Base-by-base conservation (phyloP, 2,329 filamentous ascomycete species). In the Dothideomycetidae sp. region DNA sequence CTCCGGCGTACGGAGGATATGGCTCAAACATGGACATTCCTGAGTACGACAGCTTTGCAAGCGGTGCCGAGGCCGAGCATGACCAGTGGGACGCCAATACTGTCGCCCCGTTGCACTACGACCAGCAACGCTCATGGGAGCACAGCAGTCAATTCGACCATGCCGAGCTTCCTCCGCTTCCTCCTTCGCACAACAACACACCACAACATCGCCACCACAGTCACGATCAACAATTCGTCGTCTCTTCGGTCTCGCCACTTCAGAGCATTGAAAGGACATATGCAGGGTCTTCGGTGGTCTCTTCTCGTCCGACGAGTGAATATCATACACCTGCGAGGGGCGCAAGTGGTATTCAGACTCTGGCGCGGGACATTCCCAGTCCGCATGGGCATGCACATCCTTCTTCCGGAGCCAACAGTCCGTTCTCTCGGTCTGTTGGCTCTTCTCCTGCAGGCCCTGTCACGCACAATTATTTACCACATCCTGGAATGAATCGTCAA, bases 41-140 rank as follows among this genome's bases (percentile, higher is more conserved):
- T 9, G 39, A 44, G 12, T 39, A 36, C 19, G 29, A 21, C n/a
- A 31, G 28, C 13, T 32, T 38, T 17, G 37, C 38, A 3, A 41
- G 36, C 10, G 30, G 37, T 11, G 31, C 39, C 2, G 19, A 33
- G 7, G 33, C 36, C 1, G 32, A 31, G 4, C 18, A 30, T n/a
- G 31, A 36, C 16, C 33, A 40, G 18, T 31, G 37, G 32, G 42
- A 44, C 10, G 29, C 35, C 31, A 9, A 36, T 12, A 37, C 39
- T 10, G 35, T 33, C 11, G 42, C 33, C 12, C 21, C 78, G 26
- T 33, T 17, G 33, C 40, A 18, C 23, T 78, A 70, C 73, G 78
- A 48, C 71, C 73, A 1, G 73, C 21, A 26, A 26, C 21, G 7
- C 7, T 78, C 4, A 75, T 79, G 50, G 75, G 79, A 44, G 71